Conservation (phyloP, 2,329 filamentous ascomycete genomes). For the Ophiocordyceps camponoti-saundersi region DNA sequence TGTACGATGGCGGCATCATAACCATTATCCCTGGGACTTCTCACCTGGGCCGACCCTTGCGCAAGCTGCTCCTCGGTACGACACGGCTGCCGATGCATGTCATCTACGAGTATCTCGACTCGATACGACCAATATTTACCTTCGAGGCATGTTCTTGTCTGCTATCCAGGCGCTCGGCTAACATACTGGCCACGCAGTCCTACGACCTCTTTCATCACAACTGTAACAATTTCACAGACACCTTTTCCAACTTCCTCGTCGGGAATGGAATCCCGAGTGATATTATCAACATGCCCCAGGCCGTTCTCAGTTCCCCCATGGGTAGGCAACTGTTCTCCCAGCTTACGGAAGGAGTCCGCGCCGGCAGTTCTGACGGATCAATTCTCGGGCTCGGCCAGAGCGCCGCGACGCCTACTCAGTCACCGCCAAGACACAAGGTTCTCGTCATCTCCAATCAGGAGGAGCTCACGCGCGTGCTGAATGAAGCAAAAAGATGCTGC, state of each 20-base stretch:
- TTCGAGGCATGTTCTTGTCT: conserved; percentile 36
- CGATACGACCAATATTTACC: conserved; percentile 67
- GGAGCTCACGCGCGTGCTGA: conserved; percentile 19
- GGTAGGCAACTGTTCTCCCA: conserved; percentile 77
- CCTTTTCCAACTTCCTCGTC: conserved; percentile 75
- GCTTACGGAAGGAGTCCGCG: conserved; percentile 31
- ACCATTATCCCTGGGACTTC: conserved; percentile 65
- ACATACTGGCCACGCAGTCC: conserved; percentile 29
- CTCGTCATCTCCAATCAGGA: conserved; percentile 35
- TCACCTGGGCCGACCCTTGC: conserved; percentile 72
- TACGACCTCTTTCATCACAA: conserved; percentile 88
- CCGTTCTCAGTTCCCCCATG: conserved; percentile 71
- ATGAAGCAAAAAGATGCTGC: conserved; percentile 47
- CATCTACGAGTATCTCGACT: conserved; percentile 75
- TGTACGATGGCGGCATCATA: conserved; percentile 79
- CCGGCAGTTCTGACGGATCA: conserved; percentile 31
- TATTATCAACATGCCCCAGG: conserved; percentile 71
- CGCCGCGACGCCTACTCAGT: conserved; percentile 7
- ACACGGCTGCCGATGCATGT: conserved; percentile 69
- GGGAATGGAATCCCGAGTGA: conserved; percentile 78
- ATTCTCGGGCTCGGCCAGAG: conserved; percentile 33
- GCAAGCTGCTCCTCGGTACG: conserved; percentile 55
- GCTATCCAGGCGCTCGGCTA: neutral
- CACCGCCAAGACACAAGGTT: conserved; percentile 22
- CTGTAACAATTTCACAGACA: conserved; percentile 95